Conservation (phyloP, 2,329 filamentous ascomycete species). For the Dactylellina leptospora region DNA sequence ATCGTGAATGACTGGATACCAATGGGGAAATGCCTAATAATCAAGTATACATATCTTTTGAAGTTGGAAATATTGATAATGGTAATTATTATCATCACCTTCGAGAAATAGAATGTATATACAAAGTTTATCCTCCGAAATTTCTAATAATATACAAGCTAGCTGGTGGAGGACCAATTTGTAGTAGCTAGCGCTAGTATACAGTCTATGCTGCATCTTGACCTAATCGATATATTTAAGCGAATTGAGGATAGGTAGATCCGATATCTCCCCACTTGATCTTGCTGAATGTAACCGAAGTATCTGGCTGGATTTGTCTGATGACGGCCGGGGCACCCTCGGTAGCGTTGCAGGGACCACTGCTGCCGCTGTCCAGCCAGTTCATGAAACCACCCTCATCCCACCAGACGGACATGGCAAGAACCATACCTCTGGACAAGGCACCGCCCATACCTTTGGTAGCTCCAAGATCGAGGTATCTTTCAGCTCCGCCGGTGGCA, state of each 20-base stretch:
- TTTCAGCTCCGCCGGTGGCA: constrained; percentile 57
- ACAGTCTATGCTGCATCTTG: too few relatives aligned
- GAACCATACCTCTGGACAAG: constrained; percentile 65
- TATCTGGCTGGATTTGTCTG: constrained; percentile 63
- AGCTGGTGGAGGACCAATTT: too few relatives aligned
- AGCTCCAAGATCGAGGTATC: constrained; percentile 61
- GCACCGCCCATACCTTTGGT: constrained; percentile 64
- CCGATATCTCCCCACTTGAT: constrained; percentile 70
- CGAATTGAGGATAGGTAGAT: constrained; percentile 62
- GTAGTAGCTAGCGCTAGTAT: too few relatives aligned
- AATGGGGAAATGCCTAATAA: too few relatives aligned
- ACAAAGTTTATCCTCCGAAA: constrained; percentile 3
- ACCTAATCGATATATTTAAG: too few relatives aligned
- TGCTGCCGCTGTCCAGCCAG: constrained; percentile 65
- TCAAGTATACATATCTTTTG: too few relatives aligned
- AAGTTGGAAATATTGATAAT: too few relatives aligned
- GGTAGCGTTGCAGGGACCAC: constrained; percentile 67
- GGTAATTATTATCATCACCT: too few relatives aligned
- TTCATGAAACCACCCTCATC: constrained; percentile 67
- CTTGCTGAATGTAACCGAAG: constrained; percentile 67
- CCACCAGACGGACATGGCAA: constrained; percentile 68
- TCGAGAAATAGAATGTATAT: too few relatives aligned
- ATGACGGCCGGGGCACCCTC: constrained; percentile 67
- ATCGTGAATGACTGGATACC: too few relatives aligned
- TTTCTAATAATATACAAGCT: too few relatives aligned